Evolutionary conservation across 2,329 filamentous ascomycete species (phyloP).

Genomic region (Leptographium flavum): DNA sequence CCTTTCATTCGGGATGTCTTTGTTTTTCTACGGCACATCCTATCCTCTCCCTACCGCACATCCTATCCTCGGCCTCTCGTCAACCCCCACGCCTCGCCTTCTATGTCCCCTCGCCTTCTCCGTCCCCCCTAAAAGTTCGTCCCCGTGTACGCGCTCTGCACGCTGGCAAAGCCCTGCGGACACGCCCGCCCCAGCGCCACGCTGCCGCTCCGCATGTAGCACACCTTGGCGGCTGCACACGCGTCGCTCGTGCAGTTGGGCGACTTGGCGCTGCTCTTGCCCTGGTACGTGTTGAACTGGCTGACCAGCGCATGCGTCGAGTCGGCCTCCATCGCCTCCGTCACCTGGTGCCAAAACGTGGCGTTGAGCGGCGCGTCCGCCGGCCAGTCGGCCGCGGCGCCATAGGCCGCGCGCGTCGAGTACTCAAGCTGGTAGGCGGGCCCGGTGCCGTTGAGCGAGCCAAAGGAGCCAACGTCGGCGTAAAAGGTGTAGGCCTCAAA

Average conservation of each 20-base stretch:
- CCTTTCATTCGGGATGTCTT: too few relatives aligned
- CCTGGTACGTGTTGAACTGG: slow-evolving; percentile 23
- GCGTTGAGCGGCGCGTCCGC: slow-evolving; percentile 31
- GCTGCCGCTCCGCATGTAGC: slow-evolving; percentile 44
- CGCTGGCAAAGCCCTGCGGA: slow-evolving; percentile 31
- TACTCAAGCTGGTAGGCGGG: slow-evolving; percentile 42
- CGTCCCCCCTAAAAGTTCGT: slow-evolving; percentile 17
- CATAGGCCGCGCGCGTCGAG: slow-evolving; percentile 40
- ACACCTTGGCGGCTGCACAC: slow-evolving; percentile 39
- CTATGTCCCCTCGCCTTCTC: too few relatives aligned
- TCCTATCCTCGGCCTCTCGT: too few relatives aligned
- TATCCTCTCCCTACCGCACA: too few relatives aligned
- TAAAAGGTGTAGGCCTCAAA: slow-evolving; percentile 39
- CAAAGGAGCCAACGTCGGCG: slow-evolving; percentile 34
- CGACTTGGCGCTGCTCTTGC: slow-evolving; percentile 20
- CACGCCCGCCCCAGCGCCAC: slow-evolving; percentile 34
- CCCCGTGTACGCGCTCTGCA: slow-evolving; percentile 22
- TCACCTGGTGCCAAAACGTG: slow-evolving; percentile 29
- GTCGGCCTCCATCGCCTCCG: slow-evolving; percentile 22
- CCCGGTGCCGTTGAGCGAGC: slow-evolving; percentile 19
- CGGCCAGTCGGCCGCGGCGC: slow-evolving; percentile 27
- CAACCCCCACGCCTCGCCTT: too few relatives aligned
- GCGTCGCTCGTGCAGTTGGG: slow-evolving; percentile 19
- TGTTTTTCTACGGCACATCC: too few relatives aligned
- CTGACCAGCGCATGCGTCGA: slow-evolving; percentile 25